phyloP scores from a whole-genome alignment of 2,329 filamentous ascomycete species.

The Xenoacremonium recifei region DNA sequence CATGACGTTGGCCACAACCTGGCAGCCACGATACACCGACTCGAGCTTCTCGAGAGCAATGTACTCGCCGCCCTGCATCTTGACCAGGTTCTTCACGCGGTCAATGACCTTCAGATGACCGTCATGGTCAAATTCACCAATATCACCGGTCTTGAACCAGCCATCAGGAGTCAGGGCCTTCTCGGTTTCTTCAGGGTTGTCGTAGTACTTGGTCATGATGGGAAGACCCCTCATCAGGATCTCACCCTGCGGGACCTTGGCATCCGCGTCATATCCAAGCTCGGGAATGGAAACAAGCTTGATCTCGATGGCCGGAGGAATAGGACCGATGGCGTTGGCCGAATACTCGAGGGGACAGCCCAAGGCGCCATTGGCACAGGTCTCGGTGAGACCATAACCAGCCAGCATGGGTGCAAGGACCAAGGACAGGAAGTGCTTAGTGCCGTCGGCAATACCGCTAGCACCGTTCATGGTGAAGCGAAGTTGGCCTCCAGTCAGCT shows the following conservation, averaged over 20 bases:
- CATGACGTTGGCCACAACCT: constrained; percentile 83
- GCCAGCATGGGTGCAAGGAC: constrained; percentile 91
- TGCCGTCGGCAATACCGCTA: constrained; percentile 84
- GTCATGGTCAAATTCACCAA: constrained; percentile 79
- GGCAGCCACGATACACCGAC: constrained; percentile 78
- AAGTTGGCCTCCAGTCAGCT: constrained; percentile 83
- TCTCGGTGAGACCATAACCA: constrained; percentile 95
- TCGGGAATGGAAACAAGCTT: constrained; percentile 92
- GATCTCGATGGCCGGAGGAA: constrained; percentile 75
- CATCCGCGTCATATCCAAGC: constrained; percentile 76
- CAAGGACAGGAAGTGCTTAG: constrained; percentile 86
- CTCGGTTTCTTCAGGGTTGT: constrained; percentile 82
- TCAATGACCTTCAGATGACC: constrained; percentile 88
- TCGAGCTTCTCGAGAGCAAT: constrained; percentile 96
- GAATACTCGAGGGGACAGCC: constrained; percentile 86
- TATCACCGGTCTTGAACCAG: constrained; percentile 97
- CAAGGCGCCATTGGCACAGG: constrained; percentile 77
- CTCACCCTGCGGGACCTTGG: constrained; percentile 82
- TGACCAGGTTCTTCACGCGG: constrained; percentile 97
- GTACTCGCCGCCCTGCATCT: constrained; percentile 93
- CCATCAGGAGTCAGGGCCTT: constrained; percentile 77
- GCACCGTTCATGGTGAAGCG: constrained; percentile 94
- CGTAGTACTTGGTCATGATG: constrained; percentile 76
- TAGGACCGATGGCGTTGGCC: constrained; percentile 71
- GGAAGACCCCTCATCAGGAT: constrained; percentile 81